Conservation (phyloP, 306 rosid genomes). For the Rubus parviflorus region DNA sequence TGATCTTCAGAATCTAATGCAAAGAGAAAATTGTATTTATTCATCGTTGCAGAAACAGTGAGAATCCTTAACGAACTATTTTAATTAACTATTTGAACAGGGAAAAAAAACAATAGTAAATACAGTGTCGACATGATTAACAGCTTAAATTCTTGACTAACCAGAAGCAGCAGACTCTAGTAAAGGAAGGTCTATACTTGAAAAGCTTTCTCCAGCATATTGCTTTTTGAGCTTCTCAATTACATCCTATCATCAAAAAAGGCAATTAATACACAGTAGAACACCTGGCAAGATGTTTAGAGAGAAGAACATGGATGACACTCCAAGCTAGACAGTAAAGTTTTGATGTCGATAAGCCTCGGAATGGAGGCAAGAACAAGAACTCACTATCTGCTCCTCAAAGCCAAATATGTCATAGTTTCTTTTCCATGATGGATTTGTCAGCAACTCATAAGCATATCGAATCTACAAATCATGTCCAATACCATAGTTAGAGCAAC, state of each 20-base stretch:
- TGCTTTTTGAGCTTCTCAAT: slow-evolving; percentile 59
- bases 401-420: slow-evolving; percentile 79
- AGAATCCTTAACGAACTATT: background rate
- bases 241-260: slow-evolving; percentile 51
- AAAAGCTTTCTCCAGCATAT: slow-evolving; percentile 54
- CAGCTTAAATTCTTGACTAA: slow-evolving; percentile 37
- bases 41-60: slow-evolving; percentile 27
- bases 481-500: slow-evolving; percentile 1
- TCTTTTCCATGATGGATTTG: slow-evolving; percentile 73
- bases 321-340: slow-evolving; percentile 1
- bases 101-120: slow-evolving; percentile 1
- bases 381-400: slow-evolving; percentile 79
- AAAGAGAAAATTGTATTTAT: slow-evolving; percentile 12
- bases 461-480: slow-evolving; percentile 51
- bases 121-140: slow-evolving; percentile 10
- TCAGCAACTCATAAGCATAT: slow-evolving; percentile 92
- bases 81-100: background rate
- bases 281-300: background rate
- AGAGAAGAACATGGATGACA: background rate
- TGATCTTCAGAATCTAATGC: slow-evolving; percentile 51
- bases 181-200: slow-evolving; percentile 59
- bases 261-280: slow-evolving; percentile 21
- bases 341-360: slow-evolving; percentile 8
- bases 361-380: slow-evolving; percentile 21
- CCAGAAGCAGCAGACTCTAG: slow-evolving; percentile 53